phyloP scores from a whole-genome alignment of 2,329 filamentous ascomycete species.

The Trichoderma semiorbis region DNA sequence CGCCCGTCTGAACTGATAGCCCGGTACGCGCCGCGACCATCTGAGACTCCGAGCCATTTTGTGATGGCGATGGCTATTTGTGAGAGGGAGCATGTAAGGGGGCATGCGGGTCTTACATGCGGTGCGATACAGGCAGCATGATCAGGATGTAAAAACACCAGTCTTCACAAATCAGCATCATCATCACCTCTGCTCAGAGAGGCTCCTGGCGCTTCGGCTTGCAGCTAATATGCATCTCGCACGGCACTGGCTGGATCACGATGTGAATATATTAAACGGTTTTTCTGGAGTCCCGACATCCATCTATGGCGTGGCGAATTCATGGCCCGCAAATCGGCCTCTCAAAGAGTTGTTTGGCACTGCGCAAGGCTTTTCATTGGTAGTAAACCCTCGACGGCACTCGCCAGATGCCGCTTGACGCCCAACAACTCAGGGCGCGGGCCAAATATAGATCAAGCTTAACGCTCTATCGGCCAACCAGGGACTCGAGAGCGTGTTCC shows the following conservation, averaged over 20 bases:
- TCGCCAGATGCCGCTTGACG: neutral
- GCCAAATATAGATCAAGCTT: conserved; percentile 34
- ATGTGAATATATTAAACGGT: neutral
- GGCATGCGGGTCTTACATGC: neutral
- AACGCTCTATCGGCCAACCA: conserved; percentile 34
- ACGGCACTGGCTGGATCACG: neutral
- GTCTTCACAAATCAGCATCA: conserved; percentile 2
- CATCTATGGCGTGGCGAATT: neutral
- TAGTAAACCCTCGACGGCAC: neutral
- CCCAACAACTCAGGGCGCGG: conserved; percentile 7
- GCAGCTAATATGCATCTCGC: neutral
- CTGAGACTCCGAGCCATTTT: neutral
- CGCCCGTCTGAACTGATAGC: conserved; percentile 20
- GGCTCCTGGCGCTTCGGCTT: conserved; percentile 4
- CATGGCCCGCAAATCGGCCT: neutral
- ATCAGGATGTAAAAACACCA: neutral
- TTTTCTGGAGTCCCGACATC: neutral
- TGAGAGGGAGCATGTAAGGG: conserved; percentile 1
- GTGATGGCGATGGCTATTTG: conserved; percentile 5
- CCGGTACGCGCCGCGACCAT: conserved; percentile 12
- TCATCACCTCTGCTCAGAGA: neutral
- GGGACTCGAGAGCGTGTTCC: conserved; percentile 24
- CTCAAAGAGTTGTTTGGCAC: neutral
- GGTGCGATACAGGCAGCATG: neutral
- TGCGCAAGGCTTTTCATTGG: neutral